Evolutionary conservation across 2,329 filamentous ascomycete species (phyloP), one percentile per base, ranked within the genome.

Genomic region (Coleophoma crateriformis): DNA sequence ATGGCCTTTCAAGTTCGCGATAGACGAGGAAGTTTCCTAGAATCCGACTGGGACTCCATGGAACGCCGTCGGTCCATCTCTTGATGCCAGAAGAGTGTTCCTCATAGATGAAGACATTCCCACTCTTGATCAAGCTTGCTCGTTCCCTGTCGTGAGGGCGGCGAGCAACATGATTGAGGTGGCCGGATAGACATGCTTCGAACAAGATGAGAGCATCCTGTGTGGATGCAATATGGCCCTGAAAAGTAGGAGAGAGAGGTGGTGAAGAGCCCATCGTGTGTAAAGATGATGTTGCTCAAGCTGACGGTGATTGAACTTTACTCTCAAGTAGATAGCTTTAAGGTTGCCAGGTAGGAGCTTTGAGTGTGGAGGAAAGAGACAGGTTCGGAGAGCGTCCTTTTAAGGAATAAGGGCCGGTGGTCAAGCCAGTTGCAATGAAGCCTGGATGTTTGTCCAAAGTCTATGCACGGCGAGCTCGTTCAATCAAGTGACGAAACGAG

Each of bases 21-120:
- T 99, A 99, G 1, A 94, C 96, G 50, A 99, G 71, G 68, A 99
- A 99, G 72, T 94, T 97, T 47, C 94, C 94, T 0, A 94, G 95
- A 2, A 97, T 94, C 49, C 94, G 82, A 71, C 91, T 95, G 0
- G 91, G 91, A 58, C 88, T 95, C 91, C 91, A 96, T 7, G 86
- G 85, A 11, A 92, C 82, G 13, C 91, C 90, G 59, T 96, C 91
- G 0, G 90, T 96, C 91, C 91, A 96, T 49, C 91, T 79, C 71
- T 95, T 95, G 70, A 96, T 95, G 5, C 90, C 90, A 0, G 90
- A 95, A 0, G 88, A 85, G 53, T 89, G 85, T 66, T 96, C 90
- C 62, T 95, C 90, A 67, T 96, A 96, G 57, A 96, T 88, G 68
- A 96, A 94, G 43, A 96, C 81, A 57, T 87, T 86, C 34, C 91